Conservation (phyloP, 345 rosid genomes). For the Eutrema heterophyllum region DNA sequence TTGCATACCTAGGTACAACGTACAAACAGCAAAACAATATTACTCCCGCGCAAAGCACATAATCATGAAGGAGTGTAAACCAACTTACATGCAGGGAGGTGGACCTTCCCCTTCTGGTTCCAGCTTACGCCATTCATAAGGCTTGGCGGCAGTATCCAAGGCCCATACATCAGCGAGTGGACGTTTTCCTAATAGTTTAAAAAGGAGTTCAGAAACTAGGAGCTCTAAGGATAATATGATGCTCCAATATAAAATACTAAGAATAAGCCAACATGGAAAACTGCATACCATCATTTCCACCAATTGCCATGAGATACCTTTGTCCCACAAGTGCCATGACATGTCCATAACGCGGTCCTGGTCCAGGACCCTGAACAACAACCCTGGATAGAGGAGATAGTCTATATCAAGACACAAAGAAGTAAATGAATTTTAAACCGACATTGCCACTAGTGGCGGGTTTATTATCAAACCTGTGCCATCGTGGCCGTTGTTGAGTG, state of each 20-base stretch:
- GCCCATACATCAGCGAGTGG: constrained; percentile 98
- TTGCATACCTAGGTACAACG: constrained; percentile 68
- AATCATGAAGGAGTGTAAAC: constrained; percentile 9
- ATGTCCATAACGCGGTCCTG: constrained; percentile 95
- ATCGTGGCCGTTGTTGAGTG: constrained; percentile 83
- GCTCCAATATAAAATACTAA: background rate
- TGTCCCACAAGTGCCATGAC: constrained; percentile 98
- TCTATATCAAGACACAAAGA: constrained; percentile 22
- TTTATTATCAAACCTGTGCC: constrained; percentile 63
- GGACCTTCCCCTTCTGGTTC: constrained; percentile 99
- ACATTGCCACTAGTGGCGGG: background rate
- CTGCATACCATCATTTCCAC: constrained; percentile 88
- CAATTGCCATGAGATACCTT: constrained; percentile 92
- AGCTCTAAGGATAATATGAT: background rate
- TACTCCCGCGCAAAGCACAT: background rate
- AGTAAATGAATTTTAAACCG: background rate
- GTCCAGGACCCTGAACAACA: constrained; percentile 95
- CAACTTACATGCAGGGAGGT: constrained; percentile 85
- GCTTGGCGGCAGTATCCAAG: constrained; percentile 94
- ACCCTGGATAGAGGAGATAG: constrained; percentile 47
- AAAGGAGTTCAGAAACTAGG: constrained; percentile 3
- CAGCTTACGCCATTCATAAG: constrained; percentile 94
- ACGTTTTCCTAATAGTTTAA: constrained; percentile 61
- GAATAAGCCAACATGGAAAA: background rate
- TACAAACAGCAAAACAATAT: constrained; percentile 11